These are phyloP conservation scores for Fusarium secorum DNA, from an alignment of 2,329 filamentous ascomycete species.

Conservation along the genomic window DNA sequence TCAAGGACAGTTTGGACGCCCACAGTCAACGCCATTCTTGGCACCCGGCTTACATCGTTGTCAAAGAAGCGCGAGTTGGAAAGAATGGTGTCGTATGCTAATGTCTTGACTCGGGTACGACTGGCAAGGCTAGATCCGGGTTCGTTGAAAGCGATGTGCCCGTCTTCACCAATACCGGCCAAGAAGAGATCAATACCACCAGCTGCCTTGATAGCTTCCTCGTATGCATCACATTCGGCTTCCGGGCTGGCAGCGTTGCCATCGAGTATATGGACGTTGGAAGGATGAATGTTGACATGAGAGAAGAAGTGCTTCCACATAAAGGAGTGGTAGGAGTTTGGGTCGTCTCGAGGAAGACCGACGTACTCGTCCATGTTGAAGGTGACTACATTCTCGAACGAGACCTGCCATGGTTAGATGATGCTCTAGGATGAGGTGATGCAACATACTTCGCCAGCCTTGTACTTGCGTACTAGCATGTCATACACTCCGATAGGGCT, in stretches of 20 bases:
- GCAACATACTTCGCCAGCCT: slow-evolving; percentile 63
- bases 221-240: slow-evolving; percentile 80
- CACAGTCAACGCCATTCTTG: slow-evolving; percentile 83
- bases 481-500: slow-evolving; percentile 82
- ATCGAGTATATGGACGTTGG: slow-evolving; percentile 85
- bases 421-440: slow-evolving; percentile 7
- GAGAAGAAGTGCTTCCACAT: slow-evolving; percentile 96
- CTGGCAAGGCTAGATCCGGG: slow-evolving; percentile 81
- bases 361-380: slow-evolving; percentile 97
- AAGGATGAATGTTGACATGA: slow-evolving; percentile 80
- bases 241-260: slow-evolving; percentile 80
- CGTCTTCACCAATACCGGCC: slow-evolving; percentile 84
- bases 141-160: slow-evolving; percentile 92
- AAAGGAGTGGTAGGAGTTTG: slow-evolving; percentile 88
- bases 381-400: slow-evolving; percentile 87
- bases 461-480: slow-evolving; percentile 75
- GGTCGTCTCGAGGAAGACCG: slow-evolving; percentile 80
- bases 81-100: slow-evolving; percentile 86
- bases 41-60: slow-evolving; percentile 76
- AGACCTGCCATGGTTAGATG: slow-evolving; percentile 61
- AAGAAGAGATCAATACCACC: slow-evolving; percentile 89
- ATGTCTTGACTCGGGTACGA: slow-evolving; percentile 83
- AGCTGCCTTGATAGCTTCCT: slow-evolving; percentile 75
- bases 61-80: slow-evolving; percentile 87
- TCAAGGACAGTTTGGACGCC: slow-evolving; percentile 86